Base-by-base conservation (phyloP, 345 rosid genomes). In the Eucalyptus sideroxylon region DNA sequence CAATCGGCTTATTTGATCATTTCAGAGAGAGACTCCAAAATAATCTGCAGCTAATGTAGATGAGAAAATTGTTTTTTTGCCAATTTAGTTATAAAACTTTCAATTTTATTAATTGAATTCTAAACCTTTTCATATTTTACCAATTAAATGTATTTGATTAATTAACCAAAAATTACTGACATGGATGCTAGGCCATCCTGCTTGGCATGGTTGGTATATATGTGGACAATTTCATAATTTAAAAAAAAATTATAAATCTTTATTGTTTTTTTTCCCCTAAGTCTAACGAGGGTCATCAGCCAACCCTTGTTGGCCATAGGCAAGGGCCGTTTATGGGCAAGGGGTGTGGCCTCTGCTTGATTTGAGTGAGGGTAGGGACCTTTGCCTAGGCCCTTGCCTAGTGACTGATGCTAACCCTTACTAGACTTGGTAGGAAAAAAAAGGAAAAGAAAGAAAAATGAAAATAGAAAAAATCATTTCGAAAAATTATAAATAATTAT, bases 141-240 rank as follows among this genome's bases (percentile, higher is more conserved):
- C 6, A 56, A 56, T 56, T 24, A 1, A 56, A 3, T 56, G 1
- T 10, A 56, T 55, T 4, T 23, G 12, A 21, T 23, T 1, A 8
- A 8, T 55, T 55, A 55, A 23, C 26, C 0, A 8, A 0, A 55
- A 23, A 23, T 55, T 21, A 3, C 0, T 55, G 6, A 55, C 11
- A 23, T 55, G 60, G 30, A 56, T 0, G 6, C 1, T 4, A 0
- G 62, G 13, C 6, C 3, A 0, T 56, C 6, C 1, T 10, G 5
- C 12, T 9, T 23, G 62, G 62, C 30, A 9, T 23, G 62, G 3
- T 11, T 19, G 6, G 30, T 9, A 26, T 0, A 0, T 1, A 56
- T 24, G 62, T 56, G 13, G 30, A 56, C 6, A 56, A 24, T 56
- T 56, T 56, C 30, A 23, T 56, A 56, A 56, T 56, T 53, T 2